phyloP scores from a whole-genome alignment of 768 basidiomycete species.

The Mrakia blollopis region DNA sequence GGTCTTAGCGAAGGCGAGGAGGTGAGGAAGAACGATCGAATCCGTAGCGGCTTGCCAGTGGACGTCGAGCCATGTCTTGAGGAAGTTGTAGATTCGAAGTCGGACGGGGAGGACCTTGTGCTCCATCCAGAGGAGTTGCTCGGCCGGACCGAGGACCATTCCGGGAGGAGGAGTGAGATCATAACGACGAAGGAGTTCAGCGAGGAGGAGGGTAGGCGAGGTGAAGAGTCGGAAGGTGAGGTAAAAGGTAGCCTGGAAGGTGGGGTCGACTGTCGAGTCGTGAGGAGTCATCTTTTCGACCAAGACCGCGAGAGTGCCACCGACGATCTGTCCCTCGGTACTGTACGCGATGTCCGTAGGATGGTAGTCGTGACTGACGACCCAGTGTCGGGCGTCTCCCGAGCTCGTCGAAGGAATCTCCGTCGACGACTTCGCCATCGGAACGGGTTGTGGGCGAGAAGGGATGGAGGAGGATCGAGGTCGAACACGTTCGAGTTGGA shows the following conservation, averaged over 20 bases:
- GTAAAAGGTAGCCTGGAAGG: slow-evolving; percentile 86
- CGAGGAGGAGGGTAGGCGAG: slow-evolving; percentile 67
- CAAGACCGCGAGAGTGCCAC: slow-evolving; percentile 78
- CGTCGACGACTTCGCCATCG: neutral
- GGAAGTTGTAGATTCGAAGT: slow-evolving; percentile 81
- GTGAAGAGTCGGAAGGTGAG: slow-evolving; percentile 91
- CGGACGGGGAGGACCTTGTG: slow-evolving; percentile 81
- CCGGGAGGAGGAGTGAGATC: slow-evolving; percentile 53
- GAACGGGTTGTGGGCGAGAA: neutral
- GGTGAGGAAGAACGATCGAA: slow-evolving; percentile 51
- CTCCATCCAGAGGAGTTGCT: slow-evolving; percentile 67
- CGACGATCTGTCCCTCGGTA: slow-evolving; percentile 79
- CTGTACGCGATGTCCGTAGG: slow-evolving; percentile 84
- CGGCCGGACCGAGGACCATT: slow-evolving; percentile 49
- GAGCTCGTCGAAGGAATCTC: neutral
- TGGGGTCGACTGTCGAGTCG: slow-evolving; percentile 72
- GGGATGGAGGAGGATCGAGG: neutral
- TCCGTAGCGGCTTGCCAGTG: slow-evolving; percentile 82
- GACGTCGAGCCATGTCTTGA: slow-evolving; percentile 88
- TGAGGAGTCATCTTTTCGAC: slow-evolving; percentile 98
- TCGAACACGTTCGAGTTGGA: neutral
- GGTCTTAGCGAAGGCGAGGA: slow-evolving; percentile 43
- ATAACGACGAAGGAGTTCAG: slow-evolving; percentile 73
- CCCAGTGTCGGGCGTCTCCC: slow-evolving; percentile 53
- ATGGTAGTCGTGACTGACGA: slow-evolving; percentile 61